Evolutionary conservation across 1,139 yeast species (phyloP), one percentile per base, ranked within the genome.

Genomic region (Zygosaccharomyces pseudobailii): DNA sequence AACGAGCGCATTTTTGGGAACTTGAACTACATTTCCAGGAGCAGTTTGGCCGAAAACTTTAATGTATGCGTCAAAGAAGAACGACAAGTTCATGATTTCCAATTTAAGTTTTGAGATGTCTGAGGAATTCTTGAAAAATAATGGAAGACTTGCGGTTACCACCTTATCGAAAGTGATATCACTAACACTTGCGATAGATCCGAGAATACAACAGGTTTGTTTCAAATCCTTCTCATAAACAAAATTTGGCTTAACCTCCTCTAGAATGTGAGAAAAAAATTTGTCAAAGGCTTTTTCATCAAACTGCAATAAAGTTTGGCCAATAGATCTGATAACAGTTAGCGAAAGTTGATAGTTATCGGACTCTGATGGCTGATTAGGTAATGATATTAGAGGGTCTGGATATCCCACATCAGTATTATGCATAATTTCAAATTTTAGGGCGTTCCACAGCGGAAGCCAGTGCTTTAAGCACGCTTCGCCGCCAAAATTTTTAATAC

Each of bases 371-470:
- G 19, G 4, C 36, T 44, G 41, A 24, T 31, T 24, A 17, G 40
- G 34, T 6, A 42, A 47, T 20, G 36, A 21, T 30, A 8, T 28
- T 8, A 40, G 5, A 1, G 52, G 50, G 36, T 47, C 47, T 7
- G 56, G 44, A 22, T 54, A 58, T 8, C 53, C 77, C 31, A 71
- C 77, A 28, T 73, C 73, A 32, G 84, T 87, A 40, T 82, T 82
- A 64, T 90, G 96, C 50, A 90, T 71, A 23, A 92, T 75, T 62
- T 92, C 97, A 63, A 80, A 89, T 62, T 90, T 92, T 44, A 92
- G 71, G 0, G 95, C 88, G 55, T 87, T 85, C 96, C 97, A 92
- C 6, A 92, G 62, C 2, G 83, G 77, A 24, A 78, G 65, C 90
- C 96, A 89, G 59, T 78, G 75, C 13, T 73, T 72, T n/a, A 81